Conservation (phyloP, 108 stramenopile species). For the Thalassiosira profunda region DNA sequence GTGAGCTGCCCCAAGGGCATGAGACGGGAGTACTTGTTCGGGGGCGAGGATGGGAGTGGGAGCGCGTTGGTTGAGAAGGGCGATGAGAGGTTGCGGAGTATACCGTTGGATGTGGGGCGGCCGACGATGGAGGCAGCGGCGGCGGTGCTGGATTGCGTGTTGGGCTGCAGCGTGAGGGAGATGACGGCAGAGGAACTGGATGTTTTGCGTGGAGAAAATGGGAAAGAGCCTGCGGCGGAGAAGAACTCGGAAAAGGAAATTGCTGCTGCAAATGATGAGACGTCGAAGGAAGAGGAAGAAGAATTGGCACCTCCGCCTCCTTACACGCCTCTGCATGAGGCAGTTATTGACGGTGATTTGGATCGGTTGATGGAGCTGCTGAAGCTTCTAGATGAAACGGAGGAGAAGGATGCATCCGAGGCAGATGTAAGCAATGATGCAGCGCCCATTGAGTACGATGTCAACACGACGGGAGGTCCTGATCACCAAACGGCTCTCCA, state of each 20-base stretch:
- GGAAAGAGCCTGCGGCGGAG: not conserved
- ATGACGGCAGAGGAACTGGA: conserved; percentile 26
- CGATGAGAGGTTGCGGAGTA: conserved; percentile 61
- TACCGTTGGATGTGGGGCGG: conserved; percentile 84
- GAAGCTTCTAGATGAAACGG: conserved; percentile 15
- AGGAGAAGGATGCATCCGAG: conserved; percentile 28
- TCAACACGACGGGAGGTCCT: conserved; percentile 38
- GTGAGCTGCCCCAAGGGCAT: conserved; percentile 51
- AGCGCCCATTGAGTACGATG: conserved; percentile 14
- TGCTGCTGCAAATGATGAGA: not conserved
- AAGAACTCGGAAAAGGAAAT: not conserved
- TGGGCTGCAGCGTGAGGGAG: conserved; percentile 24
- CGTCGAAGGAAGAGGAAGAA: conserved; percentile 6
- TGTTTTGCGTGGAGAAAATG: not conserved
- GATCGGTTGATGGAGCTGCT: conserved; percentile 49
- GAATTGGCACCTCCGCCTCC: conserved; percentile 28
- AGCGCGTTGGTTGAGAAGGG: conserved; percentile 19
- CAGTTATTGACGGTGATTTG: conserved; percentile 66
- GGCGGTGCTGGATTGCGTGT: conserved; percentile 39
- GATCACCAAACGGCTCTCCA: conserved; percentile 47
- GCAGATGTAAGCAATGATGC: not conserved
- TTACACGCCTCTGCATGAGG: conserved; percentile 65
- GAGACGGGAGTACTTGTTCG: conserved; percentile 49
- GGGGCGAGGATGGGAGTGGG: not conserved
- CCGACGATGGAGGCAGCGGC: conserved; percentile 63